Conservation (phyloP, 2,329 filamentous ascomycete species). For the Pseudocercospora pini-densiflorae region DNA sequence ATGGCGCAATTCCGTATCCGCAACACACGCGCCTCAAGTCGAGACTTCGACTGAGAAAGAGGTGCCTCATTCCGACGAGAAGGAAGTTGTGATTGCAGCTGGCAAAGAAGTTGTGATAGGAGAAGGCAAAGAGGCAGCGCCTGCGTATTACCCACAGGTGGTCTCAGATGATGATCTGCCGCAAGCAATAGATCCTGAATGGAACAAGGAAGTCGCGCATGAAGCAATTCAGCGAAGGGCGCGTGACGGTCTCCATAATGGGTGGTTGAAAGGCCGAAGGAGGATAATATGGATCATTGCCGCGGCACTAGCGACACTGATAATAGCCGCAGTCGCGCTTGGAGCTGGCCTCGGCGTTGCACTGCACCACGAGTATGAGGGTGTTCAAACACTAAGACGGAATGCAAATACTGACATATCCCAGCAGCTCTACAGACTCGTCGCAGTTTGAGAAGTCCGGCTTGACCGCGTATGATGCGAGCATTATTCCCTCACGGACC, state of each 20-base stretch:
- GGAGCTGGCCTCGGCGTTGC: neutral
- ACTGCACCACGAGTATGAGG: neutral
- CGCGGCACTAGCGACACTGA: neutral
- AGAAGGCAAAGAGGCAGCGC: neutral
- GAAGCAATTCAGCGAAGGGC: too few relatives aligned
- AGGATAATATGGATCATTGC: neutral
- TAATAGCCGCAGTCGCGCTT: neutral
- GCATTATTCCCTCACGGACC: neutral
- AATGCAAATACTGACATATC: too few relatives aligned
- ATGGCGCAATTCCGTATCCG: neutral
- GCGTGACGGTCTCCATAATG: too few relatives aligned
- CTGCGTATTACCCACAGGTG: neutral
- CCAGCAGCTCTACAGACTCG: too few relatives aligned
- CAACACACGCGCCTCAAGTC: neutral
- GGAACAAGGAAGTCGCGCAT: neutral
- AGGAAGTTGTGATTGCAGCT: neutral
- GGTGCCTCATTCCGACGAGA: neutral
- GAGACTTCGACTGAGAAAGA: neutral
- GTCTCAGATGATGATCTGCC: neutral
- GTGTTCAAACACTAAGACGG: neutral
- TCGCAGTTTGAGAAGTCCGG: neutral
- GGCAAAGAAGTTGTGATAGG: neutral
- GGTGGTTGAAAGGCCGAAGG: neutral
- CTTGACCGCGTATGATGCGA: neutral
- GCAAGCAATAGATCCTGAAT: neutral